Percentiles rank a stretch among this genome's conserved stretches.
These are phyloP conservation scores for Pestalotiopsis sp. DNA, from an alignment of 2,329 filamentous ascomycete species.

Conservation along the genomic window DNA sequence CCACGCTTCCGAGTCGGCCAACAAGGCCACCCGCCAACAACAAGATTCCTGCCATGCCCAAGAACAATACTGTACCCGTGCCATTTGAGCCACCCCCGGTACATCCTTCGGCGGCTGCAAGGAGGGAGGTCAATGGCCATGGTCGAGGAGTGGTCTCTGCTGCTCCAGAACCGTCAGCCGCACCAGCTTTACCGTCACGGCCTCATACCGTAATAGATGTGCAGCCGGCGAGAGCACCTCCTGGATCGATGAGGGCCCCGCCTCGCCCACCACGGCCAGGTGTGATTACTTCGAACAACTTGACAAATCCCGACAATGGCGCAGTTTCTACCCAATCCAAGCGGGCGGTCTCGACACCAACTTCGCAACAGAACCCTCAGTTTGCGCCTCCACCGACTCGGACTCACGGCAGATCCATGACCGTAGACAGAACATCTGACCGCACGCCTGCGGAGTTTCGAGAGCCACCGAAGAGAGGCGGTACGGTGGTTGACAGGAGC, in stretches of 20 bases:
- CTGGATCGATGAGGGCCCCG: slow-evolving; percentile 39
- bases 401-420: slow-evolving; percentile 51
- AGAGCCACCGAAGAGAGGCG: slow-evolving; percentile 27
- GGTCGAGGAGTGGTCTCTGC: slow-evolving; percentile 39
- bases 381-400: slow-evolving; percentile 43
- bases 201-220: slow-evolving; percentile 41
- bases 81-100: slow-evolving; percentile 55
- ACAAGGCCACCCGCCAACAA: slow-evolving; percentile 35
- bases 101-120: slow-evolving; percentile 50
- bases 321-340: slow-evolving; percentile 36
- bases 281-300: slow-evolving; percentile 22
- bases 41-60: slow-evolving; percentile 23
- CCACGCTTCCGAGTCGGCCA: slow-evolving; percentile 51
- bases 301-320: slow-evolving; percentile 20
- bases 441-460: slow-evolving; percentile 41
- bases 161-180: slow-evolving; percentile 47
- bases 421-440: slow-evolving; percentile 47
- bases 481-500: slow-evolving; percentile 20
- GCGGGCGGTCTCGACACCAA: slow-evolving; percentile 35
- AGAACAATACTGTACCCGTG: slow-evolving; percentile 35
- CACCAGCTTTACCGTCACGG: slow-evolving; percentile 53
- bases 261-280: slow-evolving; percentile 45
- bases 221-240: slow-evolving; percentile 26
- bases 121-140: slow-evolving; percentile 47
- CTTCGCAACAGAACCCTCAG: slow-evolving; percentile 45